These are phyloP conservation scores for Pythium pyrilobum DNA, from an alignment of 352 stramenopile species.

Conservation along the genomic window DNA sequence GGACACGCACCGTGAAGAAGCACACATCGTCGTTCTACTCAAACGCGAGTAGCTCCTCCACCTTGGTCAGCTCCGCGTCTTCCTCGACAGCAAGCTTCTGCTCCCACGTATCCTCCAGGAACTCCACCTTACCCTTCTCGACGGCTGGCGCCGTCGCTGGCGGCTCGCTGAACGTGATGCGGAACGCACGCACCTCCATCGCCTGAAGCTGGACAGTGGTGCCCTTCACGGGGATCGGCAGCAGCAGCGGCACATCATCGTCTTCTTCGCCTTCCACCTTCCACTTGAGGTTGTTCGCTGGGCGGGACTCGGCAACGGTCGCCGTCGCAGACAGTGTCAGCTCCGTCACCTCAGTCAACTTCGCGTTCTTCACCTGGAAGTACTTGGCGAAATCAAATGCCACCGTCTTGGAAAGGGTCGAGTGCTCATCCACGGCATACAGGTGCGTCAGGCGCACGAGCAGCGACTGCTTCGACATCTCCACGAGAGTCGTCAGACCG, in stretches of 20 bases:
- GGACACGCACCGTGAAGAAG: no score
- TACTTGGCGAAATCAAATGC: slow-evolving; percentile 67
- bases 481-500: slow-evolving; percentile 88
- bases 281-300: slow-evolving; percentile 59
- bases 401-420: slow-evolving; percentile 64
- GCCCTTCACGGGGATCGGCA: slow-evolving; percentile 39
- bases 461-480: slow-evolving; percentile 68
- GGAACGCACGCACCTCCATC: slow-evolving; percentile 94
- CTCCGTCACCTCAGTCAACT: slow-evolving; percentile 72
- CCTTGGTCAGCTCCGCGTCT: neutral
- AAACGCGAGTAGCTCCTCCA: slow-evolving; percentile 16
- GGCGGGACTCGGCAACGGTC: slow-evolving; percentile 38
- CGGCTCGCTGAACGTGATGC: slow-evolving; percentile 48
- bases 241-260: slow-evolving; percentile 9
- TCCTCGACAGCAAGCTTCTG: slow-evolving; percentile 2
- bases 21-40: no score
- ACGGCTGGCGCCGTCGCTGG: neutral
- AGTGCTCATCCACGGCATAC: slow-evolving; percentile 87
- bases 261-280: slow-evolving; percentile 27
- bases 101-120: slow-evolving; percentile 17
- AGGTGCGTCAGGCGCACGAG: slow-evolving; percentile 94
- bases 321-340: slow-evolving; percentile 87
- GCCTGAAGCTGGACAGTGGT: slow-evolving; percentile 71
- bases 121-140: slow-evolving; percentile 1
- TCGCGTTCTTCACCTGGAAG: slow-evolving; percentile 42